Percentiles rank a stretch among this genome's conserved stretches.
These are phyloP conservation scores for Orbilia blumenaviensis DNA, from an alignment of 2,329 filamentous ascomycete species.

Conservation along the genomic window DNA sequence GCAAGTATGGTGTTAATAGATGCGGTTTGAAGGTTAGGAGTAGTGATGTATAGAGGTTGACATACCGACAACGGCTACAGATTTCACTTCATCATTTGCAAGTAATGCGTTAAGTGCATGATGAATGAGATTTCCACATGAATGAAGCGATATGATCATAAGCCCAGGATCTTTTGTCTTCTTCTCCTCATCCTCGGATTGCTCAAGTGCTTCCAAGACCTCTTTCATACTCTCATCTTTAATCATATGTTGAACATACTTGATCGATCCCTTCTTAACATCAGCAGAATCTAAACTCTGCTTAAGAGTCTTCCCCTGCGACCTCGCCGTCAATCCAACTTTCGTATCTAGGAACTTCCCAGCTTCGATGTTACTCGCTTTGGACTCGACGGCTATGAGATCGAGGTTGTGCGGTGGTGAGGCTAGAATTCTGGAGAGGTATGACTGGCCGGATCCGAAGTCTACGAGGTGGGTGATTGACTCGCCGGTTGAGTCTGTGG, in stretches of 20 bases:
- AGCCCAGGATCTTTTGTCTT: slow-evolving; percentile 60
- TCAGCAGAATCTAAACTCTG: slow-evolving; percentile 47
- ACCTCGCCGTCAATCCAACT: slow-evolving; percentile 77
- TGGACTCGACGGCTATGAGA: slow-evolving; percentile 89
- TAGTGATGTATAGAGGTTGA: neutral
- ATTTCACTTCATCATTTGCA: slow-evolving; percentile 81
- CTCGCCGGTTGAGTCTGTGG: slow-evolving; percentile 60
- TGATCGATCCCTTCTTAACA: slow-evolving; percentile 65
- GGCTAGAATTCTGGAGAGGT: slow-evolving; percentile 86
- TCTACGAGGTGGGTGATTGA: slow-evolving; percentile 86
- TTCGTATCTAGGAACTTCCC: slow-evolving; percentile 85
- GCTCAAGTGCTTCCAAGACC: slow-evolving; percentile 72
- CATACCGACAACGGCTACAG: slow-evolving; percentile 81
- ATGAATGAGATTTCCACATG: slow-evolving; percentile 96
- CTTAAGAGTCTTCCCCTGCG: slow-evolving; percentile 59
- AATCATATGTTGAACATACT: slow-evolving; percentile 79
- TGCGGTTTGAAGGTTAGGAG: neutral
- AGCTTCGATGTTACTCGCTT: slow-evolving; percentile 83
- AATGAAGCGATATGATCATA: slow-evolving; percentile 92
- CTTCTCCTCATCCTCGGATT: slow-evolving; percentile 53
- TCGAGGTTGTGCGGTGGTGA: slow-evolving; percentile 76
- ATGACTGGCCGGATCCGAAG: slow-evolving; percentile 96
- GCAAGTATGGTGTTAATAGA: neutral
- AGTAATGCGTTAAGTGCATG: slow-evolving; percentile 87
- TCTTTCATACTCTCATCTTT: slow-evolving; percentile 76